These are phyloP conservation scores for Sordariomycetes sp. DNA, from an alignment of 2,329 filamentous ascomycete genomes.

Conservation along the genomic window DNA sequence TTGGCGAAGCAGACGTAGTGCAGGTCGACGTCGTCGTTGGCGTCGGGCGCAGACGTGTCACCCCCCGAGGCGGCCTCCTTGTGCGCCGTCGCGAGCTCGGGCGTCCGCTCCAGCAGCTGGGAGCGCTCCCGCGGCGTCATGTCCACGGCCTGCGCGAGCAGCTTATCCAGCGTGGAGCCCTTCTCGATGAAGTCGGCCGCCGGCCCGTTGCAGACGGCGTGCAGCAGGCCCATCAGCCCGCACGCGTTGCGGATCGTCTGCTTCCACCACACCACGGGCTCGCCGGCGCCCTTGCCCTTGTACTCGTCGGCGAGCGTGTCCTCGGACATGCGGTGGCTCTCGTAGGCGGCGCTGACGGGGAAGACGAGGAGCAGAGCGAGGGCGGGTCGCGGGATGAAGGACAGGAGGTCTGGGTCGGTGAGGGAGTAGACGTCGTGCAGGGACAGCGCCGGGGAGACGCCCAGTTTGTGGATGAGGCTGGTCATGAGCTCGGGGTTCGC, in stretches of 20 bases:
- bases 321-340: slow-evolving; percentile 65
- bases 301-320: slow-evolving; percentile 59
- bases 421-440: slow-evolving; percentile 92
- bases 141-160: slow-evolving; percentile 63
- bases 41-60: slow-evolving; percentile 69
- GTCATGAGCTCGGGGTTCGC: slow-evolving; percentile 87
- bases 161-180: slow-evolving; percentile 47
- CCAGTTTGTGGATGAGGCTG: slow-evolving; percentile 70
- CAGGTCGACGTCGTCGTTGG: slow-evolving; percentile 76
- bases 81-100: slow-evolving; percentile 70
- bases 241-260: slow-evolving; percentile 94
- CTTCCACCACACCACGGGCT: slow-evolving; percentile 86
- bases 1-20: slow-evolving; percentile 97
- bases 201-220: slow-evolving; percentile 71
- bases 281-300: slow-evolving; percentile 52
- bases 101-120: slow-evolving; percentile 66
- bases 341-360: slow-evolving; percentile 72
- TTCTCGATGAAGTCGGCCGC: slow-evolving; percentile 52
- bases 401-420: slow-evolving; percentile 73
- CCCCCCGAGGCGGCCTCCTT: slow-evolving; percentile 66
- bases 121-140: slow-evolving; percentile 59
- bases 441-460: slow-evolving; percentile 65
- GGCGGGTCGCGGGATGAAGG: slow-evolving; percentile 80
- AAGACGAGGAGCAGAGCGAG: slow-evolving; percentile 88
- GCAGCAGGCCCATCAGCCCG: slow-evolving; percentile 79